A percentile compares a stretch with the other conserved stretches of the same genome.
Evolutionary conservation across 352 stramenopile genomes (phyloP).

Genomic region (Peronosclerospora sorghi): DNA sequence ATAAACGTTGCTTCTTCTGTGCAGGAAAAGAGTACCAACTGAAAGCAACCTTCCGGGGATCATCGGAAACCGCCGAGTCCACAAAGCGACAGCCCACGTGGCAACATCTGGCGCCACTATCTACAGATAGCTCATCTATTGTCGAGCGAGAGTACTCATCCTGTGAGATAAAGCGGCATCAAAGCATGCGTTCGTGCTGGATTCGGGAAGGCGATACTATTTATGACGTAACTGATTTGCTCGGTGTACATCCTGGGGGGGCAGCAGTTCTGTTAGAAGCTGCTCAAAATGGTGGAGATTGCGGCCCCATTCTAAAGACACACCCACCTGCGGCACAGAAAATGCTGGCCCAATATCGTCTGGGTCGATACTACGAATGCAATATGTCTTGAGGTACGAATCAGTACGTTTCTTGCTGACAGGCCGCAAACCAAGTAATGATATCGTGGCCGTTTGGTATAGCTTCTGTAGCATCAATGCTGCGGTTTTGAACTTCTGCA

Average conservation of each 20-base stretch:
- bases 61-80: constrained; percentile 11
- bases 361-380: constrained; percentile 58
- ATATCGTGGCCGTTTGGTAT: too few species aligned
- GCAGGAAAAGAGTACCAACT: constrained; percentile 69
- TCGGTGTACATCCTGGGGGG: constrained; percentile 82
- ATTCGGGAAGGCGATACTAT: constrained; percentile 79
- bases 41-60: constrained; percentile 30
- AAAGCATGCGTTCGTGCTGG: constrained; percentile 80
- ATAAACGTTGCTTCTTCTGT: constrained; percentile 57
- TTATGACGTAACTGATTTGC: constrained; percentile 87
- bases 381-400: too few species aligned
- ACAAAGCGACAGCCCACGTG: constrained; percentile 13
- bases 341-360: constrained; percentile 43
- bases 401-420: too few species aligned
- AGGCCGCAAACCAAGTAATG: too few species aligned
- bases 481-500: too few species aligned
- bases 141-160: constrained; percentile 69
- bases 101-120: constrained; percentile 18
- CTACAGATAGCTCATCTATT: constrained; percentile 20
- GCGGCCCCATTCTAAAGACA: constrained; percentile 35
- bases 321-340: constrained; percentile 33
- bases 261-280: constrained; percentile 48
- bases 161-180: constrained; percentile 83
- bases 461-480: too few species aligned
- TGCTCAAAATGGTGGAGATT: constrained; percentile 41